phyloP scores from a whole-genome alignment of 495 filamentous ascomycete genomes.

The Xylaria sp. region DNA sequence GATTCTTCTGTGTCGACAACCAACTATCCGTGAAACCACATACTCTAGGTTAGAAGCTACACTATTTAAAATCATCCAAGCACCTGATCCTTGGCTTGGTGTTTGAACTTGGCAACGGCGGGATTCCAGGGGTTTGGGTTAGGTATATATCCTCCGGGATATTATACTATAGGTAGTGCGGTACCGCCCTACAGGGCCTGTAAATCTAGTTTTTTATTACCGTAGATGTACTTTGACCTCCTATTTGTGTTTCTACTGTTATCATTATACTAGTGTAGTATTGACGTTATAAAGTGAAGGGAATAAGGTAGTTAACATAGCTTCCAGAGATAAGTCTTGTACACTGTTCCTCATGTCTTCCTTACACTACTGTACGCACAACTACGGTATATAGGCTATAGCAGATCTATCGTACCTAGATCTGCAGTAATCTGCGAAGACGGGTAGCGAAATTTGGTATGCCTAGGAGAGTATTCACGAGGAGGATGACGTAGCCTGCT shows the following conservation, averaged over 20 bases:
- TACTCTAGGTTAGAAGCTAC: not conserved
- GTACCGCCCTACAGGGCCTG: not conserved
- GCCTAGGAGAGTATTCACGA: not conserved
- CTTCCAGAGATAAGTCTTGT: not conserved
- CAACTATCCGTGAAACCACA: not conserved
- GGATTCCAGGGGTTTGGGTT: not conserved
- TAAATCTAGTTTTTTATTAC: not conserved
- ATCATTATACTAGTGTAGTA: not conserved
- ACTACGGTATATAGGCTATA: not conserved
- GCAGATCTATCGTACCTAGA: not conserved
- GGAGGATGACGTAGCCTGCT: not conserved
- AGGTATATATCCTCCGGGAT: not conserved
- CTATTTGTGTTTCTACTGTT: not conserved
- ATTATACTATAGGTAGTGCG: not conserved
- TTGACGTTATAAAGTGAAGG: not conserved
- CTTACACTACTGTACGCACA: not conserved
- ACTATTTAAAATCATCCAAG: not conserved
- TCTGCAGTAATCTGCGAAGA: not conserved
- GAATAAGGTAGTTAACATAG: not conserved
- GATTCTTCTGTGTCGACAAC: not conserved
- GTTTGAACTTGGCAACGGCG: not conserved
- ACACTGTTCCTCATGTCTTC: not conserved
- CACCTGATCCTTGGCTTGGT: not conserved
- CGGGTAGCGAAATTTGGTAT: not conserved
- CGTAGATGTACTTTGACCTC: not conserved